These are phyloP conservation scores for Metschnikowia anglica DNA, from an alignment of 805 yeast species.

Conservation along the genomic window DNA sequence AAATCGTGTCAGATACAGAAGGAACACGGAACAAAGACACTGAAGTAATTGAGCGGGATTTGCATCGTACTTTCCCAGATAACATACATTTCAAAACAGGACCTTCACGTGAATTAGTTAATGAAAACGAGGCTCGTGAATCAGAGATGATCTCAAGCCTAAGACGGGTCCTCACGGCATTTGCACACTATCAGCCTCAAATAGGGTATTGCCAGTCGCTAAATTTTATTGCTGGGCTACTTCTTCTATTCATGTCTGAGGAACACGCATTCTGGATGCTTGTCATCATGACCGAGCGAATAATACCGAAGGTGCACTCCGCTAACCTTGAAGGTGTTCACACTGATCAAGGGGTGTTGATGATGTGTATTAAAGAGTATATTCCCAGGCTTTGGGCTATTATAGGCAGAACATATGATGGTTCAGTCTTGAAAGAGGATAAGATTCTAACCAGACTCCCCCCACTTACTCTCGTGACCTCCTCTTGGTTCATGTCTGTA, in stretches of 20 bases:
- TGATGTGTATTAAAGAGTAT: constrained; percentile 81
- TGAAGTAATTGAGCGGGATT: constrained; percentile 91
- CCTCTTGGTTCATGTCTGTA: constrained; percentile 98
- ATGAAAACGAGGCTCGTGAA: constrained; percentile 35
- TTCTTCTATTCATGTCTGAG: constrained; percentile 82
- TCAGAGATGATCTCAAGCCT: constrained; percentile 66
- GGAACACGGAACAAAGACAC: constrained; percentile 66
- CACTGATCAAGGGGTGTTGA: constrained; percentile 89
- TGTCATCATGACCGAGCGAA: constrained; percentile 81
- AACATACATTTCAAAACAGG: constrained; percentile 66
- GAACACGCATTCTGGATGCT: constrained; percentile 95
- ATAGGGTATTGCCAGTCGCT: constrained; percentile 96
- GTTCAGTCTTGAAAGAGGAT: constrained; percentile 40
- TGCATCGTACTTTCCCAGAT: constrained; percentile 94
- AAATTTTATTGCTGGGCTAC: constrained; percentile 85
- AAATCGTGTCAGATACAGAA: constrained; percentile 58
- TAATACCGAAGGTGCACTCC: constrained; percentile 89
- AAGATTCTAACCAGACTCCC: constrained; percentile 74
- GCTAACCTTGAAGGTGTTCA: constrained; percentile 90
- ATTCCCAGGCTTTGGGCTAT: constrained; percentile 76
- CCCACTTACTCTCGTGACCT: constrained; percentile 88
- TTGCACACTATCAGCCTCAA: constrained; percentile 80
- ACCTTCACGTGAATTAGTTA: constrained; percentile 1
- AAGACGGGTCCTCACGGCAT: constrained; percentile 78
- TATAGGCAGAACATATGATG: constrained; percentile 42